phyloP scores from a whole-genome alignment of 805 yeast species.

The Candida peoriensis region DNA sequence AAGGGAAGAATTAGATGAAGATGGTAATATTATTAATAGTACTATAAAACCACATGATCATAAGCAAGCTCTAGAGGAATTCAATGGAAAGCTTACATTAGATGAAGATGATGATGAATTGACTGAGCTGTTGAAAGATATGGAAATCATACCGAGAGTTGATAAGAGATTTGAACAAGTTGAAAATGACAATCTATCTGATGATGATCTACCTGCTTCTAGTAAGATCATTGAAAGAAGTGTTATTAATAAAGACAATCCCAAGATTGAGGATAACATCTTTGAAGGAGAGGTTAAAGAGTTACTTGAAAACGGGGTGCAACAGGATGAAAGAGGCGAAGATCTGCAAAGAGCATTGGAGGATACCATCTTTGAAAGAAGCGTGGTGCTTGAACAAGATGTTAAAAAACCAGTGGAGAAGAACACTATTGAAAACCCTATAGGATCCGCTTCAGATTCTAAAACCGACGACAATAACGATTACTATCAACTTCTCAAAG shows the following conservation, averaged over 20 bases:
- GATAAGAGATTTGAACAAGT: slow-evolving; percentile 11
- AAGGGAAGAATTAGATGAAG: slow-evolving; percentile 77
- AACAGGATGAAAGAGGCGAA: too few relatives aligned
- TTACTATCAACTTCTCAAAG: slow-evolving; percentile 27
- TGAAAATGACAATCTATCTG: slow-evolving; percentile 10
- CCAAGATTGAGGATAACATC: not conserved
- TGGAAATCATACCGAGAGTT: slow-evolving; percentile 16
- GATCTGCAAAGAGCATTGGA: too few relatives aligned
- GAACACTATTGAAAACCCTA: too few relatives aligned
- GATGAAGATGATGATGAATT: slow-evolving; percentile 25
- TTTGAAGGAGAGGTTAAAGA: not conserved
- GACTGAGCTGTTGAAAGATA: slow-evolving; percentile 23
- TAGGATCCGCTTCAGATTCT: not conserved
- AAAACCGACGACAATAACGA: slow-evolving; percentile 23
- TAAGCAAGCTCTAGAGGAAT: slow-evolving; percentile 19
- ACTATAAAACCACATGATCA: slow-evolving; percentile 36
- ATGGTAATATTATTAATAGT: slow-evolving; percentile 60
- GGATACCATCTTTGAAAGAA: too few relatives aligned
- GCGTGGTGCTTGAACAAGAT: not conserved
- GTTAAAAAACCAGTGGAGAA: not conserved
- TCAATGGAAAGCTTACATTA: slow-evolving; percentile 14
- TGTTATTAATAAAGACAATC: slow-evolving; percentile 1
- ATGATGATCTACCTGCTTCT: too few relatives aligned
- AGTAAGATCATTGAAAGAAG: slow-evolving; percentile 5
- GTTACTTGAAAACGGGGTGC: not conserved